Percentiles rank a stretch among this genome's conserved stretches.
phyloP scores from a whole-genome alignment of 2,329 filamentous ascomycete genomes.

The Hymenotorrendiella dingleyae region DNA sequence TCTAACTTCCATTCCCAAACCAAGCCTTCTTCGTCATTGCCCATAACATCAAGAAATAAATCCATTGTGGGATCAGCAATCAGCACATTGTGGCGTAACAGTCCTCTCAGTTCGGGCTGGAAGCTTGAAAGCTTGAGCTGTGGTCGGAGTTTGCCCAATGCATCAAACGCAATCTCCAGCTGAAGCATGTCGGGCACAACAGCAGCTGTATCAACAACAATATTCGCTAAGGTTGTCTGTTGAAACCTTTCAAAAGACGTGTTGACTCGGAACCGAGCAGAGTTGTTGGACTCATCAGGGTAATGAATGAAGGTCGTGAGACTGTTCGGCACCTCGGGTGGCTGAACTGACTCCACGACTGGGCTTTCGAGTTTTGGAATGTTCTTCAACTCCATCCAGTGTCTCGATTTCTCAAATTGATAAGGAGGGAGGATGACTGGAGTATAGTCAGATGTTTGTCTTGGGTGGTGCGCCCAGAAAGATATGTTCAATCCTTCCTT shows the following conservation, averaged over 20 bases:
- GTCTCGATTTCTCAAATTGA: constrained; percentile 31
- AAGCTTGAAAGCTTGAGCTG: background rate
- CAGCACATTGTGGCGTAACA: constrained; percentile 8
- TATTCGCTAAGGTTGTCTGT: constrained; percentile 7
- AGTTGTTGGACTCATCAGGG: constrained; percentile 6
- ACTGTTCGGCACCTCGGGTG: background rate
- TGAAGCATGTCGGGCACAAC: constrained; percentile 15
- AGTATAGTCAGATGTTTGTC: constrained; percentile 20
- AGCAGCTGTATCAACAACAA: constrained; percentile 14
- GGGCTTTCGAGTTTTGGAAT: background rate
- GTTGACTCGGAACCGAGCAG: constrained; percentile 15
- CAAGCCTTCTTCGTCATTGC: too few species aligned
- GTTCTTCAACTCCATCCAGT: constrained; percentile 28
- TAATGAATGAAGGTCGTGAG: constrained; percentile 15
- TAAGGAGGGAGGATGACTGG: constrained; percentile 31
- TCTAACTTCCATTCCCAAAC: too few species aligned
- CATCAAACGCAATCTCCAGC: constrained; percentile 10
- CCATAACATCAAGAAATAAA: too few species aligned
- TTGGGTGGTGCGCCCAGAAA: constrained; percentile 29
- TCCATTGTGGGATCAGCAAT: constrained; percentile 4
- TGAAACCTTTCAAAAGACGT: constrained; percentile 11
- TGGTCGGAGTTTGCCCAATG: constrained; percentile 6
- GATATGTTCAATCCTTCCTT: constrained; percentile 19
- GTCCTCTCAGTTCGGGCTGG: constrained; percentile 3
- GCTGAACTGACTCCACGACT: background rate